phyloP scores from a whole-genome alignment of 306 rosid genomes.

The Begonia peltatifolia region DNA sequence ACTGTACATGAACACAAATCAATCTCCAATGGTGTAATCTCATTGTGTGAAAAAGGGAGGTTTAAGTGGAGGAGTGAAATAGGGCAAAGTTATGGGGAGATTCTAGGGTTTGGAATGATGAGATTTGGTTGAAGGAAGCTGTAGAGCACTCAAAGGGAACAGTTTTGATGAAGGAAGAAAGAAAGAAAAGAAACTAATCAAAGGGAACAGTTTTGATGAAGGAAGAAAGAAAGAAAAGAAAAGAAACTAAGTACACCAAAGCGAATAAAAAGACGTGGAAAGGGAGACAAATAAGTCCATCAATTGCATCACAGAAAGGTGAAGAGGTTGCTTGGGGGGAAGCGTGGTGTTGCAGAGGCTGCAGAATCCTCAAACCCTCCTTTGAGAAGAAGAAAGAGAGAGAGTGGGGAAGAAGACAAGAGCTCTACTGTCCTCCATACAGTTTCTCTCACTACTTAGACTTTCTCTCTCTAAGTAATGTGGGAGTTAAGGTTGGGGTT shows the following conservation, averaged over 20 bases:
- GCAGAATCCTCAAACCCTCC: too few relatives aligned
- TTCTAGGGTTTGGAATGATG: not conserved
- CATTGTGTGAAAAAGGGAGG: not conserved
- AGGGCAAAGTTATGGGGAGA: not conserved
- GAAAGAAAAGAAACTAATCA: constrained; percentile 1
- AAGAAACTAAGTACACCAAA: constrained; percentile 13
- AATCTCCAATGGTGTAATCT: too few relatives aligned
- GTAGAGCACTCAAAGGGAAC: not conserved
- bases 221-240: not conserved
- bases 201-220: not conserved
- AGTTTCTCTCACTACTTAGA: not conserved
- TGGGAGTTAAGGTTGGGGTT: not conserved
- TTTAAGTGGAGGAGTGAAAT: not conserved
- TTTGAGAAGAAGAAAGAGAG: not conserved
- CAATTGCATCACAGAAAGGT: constrained; percentile 34
- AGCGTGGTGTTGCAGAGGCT: constrained; percentile 29
- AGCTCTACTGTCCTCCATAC: not conserved
- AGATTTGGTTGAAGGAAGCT: constrained; percentile 1
- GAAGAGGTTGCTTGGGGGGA: constrained; percentile 19
- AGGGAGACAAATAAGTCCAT: constrained; percentile 25
- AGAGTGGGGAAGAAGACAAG: not conserved
- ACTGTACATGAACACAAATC: too few relatives aligned
- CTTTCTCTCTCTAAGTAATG: not conserved
- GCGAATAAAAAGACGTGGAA: constrained; percentile 19
- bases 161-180: not conserved